These are phyloP conservation scores for Fusarium redolens DNA, from an alignment of 2,329 filamentous ascomycete genomes.

Conservation along the genomic window DNA sequence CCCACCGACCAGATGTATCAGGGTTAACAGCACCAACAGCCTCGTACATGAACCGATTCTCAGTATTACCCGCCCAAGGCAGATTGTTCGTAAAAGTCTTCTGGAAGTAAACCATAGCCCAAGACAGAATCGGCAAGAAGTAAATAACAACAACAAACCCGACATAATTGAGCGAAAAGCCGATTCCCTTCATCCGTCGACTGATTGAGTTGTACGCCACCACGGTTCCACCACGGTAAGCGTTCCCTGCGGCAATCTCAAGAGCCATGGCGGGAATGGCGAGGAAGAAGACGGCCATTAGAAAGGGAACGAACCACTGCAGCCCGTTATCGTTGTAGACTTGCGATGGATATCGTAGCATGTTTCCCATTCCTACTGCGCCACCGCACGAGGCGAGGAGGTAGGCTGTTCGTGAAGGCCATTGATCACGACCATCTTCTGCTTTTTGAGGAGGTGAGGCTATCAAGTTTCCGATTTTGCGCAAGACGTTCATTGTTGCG, in stretches of 20 bases:
- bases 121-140: neutral
- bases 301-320: neutral
- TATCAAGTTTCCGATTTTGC: neutral
- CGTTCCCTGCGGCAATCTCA: neutral
- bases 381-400: neutral
- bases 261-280: neutral
- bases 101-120: neutral
- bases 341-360: neutral
- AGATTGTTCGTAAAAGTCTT: neutral
- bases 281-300: neutral
- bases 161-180: neutral
- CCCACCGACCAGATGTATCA: neutral
- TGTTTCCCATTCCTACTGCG: neutral
- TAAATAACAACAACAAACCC: neutral
- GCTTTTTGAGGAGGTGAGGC: neutral
- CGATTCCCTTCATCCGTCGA: neutral
- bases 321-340: neutral
- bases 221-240: neutral
- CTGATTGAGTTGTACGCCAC: neutral
- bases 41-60: neutral
- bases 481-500: accelerated
- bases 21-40: neutral
- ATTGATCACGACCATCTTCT: neutral
- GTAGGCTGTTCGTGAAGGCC: neutral
- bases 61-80: neutral